Base-by-base conservation (phyloP, 192 early-diverging fungal genomes). In the Dissophora ornata region DNA sequence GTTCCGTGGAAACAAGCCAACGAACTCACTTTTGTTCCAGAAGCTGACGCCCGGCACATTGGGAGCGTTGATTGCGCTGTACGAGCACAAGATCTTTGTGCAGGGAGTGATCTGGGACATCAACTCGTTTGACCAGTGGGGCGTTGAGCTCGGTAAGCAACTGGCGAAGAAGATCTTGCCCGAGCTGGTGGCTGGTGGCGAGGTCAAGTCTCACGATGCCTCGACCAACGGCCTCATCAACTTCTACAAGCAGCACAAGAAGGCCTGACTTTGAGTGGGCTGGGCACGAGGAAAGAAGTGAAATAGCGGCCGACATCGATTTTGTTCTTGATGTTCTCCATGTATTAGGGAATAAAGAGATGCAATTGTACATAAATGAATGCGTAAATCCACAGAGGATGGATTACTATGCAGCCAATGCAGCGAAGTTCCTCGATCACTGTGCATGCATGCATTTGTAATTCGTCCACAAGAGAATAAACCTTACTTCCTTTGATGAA, bases 21-120 rank as follows among this genome's bases (percentile, higher is more conserved):
- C 97, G 54, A 99, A 98, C 86, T 94, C 92, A 61, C 91, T 99
- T 78, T 69, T 99, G 65, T 93, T 98, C 88, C 90, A 97, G 69
- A 91, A 94, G 78, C 82, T 99, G 48, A 95, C 92, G 21, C 97
- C 97, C 11, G 87, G 87, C 36, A 95, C 94, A 4, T 85, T 99
- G 4, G 97, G 97, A 21, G 83, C 88, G n/a, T 77, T 99, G 68
- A 93, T 99, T 83, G 95, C 97, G 22, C 75, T 99, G 81, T 99
- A 99, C 74, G 97, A 99, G 85, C 97, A 99, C 91, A 99, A 99
- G 90, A 99, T 99, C 77, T 99, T 99, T 79, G 93, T 93, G 16
- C 97, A 99, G 83, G 97, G 97, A 52, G 91, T 95, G 30, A 90
- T 99, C 68, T 99, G 97, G 97, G 87, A 94, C 79, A 93, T 99